Conservation (phyloP, 2,329 filamentous ascomycete genomes). For the Penicillium sp. region DNA sequence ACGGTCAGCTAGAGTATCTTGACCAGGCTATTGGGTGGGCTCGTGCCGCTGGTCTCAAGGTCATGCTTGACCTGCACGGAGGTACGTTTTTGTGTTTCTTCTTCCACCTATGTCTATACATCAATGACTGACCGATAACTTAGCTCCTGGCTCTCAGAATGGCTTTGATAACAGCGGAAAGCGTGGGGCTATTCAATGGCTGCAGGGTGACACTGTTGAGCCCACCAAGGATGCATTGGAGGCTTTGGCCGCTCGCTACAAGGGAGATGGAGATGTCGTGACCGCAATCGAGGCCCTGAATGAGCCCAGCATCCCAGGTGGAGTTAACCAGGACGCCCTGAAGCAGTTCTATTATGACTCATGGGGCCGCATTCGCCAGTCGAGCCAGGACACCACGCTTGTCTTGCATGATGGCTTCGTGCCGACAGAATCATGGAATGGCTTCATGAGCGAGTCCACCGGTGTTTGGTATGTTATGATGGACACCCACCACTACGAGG, state of each 20-base stretch:
- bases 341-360: constrained; percentile 58
- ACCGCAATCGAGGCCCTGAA: constrained; percentile 50
- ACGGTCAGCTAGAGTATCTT: constrained; percentile 60
- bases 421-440: constrained; percentile 58
- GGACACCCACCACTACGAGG: constrained; percentile 63
- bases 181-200: constrained; percentile 41
- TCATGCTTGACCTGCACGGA: constrained; percentile 68
- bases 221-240: constrained; percentile 56
- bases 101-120: too few relatives aligned
- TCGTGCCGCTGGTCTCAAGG: constrained; percentile 56
- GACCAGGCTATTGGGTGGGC: constrained; percentile 62
- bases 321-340: constrained; percentile 45
- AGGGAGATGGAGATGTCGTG: constrained; percentile 58
- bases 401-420: constrained; percentile 54
- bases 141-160: constrained; percentile 62
- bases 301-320: constrained; percentile 42
- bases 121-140: constrained; percentile 2
- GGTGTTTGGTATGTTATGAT: constrained; percentile 55
- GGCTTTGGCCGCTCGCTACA: constrained; percentile 59
- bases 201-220: constrained; percentile 35
- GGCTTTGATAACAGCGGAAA: constrained; percentile 67
- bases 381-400: constrained; percentile 50
- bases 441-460: constrained; percentile 53
- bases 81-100: constrained; percentile 44
- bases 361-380: constrained; percentile 47